Conservation (phyloP, 2,329 filamentous ascomycete genomes). For the Trichoderma breve region DNA sequence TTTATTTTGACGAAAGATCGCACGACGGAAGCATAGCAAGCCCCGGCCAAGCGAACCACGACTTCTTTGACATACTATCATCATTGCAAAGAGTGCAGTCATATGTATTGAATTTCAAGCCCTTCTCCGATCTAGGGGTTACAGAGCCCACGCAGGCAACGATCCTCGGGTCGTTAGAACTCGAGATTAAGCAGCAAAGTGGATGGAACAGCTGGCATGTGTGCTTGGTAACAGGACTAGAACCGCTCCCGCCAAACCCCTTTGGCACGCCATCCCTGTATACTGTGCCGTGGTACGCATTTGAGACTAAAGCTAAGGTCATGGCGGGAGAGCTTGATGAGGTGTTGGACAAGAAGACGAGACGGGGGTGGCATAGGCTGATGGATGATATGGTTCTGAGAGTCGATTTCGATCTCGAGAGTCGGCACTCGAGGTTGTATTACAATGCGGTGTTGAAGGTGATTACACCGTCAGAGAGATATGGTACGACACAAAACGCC, state of each 20-base stretch:
- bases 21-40: not conserved
- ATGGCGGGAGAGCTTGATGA: constrained; percentile 22
- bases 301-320: constrained; percentile 25
- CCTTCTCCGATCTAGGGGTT: constrained; percentile 24
- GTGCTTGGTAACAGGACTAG: constrained; percentile 28
- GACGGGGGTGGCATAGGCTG: not conserved
- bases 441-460: constrained; percentile 25
- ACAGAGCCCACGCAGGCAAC: constrained; percentile 23
- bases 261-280: constrained; percentile 31
- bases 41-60: not conserved
- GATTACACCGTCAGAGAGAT: not conserved
- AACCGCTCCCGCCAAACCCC: constrained; percentile 28
- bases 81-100: constrained; percentile 15
- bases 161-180: constrained; percentile 28
- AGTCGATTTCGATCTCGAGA: constrained; percentile 27
- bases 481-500: not conserved
- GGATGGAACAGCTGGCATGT: constrained; percentile 18
- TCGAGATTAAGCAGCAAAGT: constrained; percentile 15
- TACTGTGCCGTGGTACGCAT: constrained; percentile 31
- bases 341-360: not conserved
- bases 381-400: not conserved
- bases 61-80: not conserved
- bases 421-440: constrained; percentile 28
- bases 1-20: constrained; percentile 24
- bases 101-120: constrained; percentile 31